Evolutionary conservation across 164 flowering plant species (phyloP).

Genomic region (Nymphaea thermarum): DNA sequence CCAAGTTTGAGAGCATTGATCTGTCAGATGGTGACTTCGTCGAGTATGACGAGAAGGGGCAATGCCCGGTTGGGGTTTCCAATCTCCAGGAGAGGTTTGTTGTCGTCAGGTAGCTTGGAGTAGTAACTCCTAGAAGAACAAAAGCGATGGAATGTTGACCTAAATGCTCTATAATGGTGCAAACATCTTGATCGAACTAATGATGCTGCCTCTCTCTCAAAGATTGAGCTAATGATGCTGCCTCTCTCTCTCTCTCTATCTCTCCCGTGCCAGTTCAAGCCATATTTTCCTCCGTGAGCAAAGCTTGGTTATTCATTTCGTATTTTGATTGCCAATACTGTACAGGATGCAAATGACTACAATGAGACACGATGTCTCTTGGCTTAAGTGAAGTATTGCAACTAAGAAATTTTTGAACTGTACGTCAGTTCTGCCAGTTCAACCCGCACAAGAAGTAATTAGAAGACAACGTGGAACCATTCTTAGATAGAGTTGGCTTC

Average conservation of each 20-base stretch:
- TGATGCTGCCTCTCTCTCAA: background rate
- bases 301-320: too few relatives aligned
- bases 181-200: background rate
- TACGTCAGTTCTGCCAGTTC: too few relatives aligned
- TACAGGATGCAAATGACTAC: too few relatives aligned
- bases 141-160: background rate
- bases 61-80: slow-evolving; percentile 10
- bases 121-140: background rate
- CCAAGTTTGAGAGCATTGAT: background rate
- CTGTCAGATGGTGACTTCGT: slow-evolving; percentile 8
- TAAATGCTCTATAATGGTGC: background rate
- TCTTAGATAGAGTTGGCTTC: too few relatives aligned
- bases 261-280: too few relatives aligned
- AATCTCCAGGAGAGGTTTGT: slow-evolving; percentile 1
- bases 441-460: too few relatives aligned
- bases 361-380: too few relatives aligned
- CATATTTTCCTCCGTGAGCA: too few relatives aligned
- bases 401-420: too few relatives aligned
- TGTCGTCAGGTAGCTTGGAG: background rate
- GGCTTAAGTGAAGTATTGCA: too few relatives aligned
- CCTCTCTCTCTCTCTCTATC: background rate
- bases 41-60: slow-evolving; percentile 13
- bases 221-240: background rate
- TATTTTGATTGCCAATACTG: too few relatives aligned
- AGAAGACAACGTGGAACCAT: too few relatives aligned